Conservation (phyloP, 192 early-diverging fungal species). For the Linnemannia hyalina region DNA sequence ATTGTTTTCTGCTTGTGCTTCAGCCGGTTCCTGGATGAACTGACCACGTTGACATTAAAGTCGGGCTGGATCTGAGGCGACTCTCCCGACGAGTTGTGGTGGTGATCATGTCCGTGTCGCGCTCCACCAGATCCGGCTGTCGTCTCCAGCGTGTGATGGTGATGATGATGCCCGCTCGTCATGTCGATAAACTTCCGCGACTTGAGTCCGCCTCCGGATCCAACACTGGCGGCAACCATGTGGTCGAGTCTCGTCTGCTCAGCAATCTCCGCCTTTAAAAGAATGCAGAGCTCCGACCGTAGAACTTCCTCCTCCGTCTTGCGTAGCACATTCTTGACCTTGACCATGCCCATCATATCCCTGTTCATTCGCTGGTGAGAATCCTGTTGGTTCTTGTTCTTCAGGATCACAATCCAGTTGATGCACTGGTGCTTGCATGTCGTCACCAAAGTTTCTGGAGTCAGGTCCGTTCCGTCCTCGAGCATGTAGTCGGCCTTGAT, state of each 20-base stretch:
- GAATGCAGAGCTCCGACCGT: conserved; percentile 66
- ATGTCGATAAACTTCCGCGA: conserved; percentile 20
- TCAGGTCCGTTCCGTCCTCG: conserved; percentile 77
- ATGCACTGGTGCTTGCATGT: conserved; percentile 77
- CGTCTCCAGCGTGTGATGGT: conserved; percentile 16
- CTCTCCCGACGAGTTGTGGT: conserved; percentile 56
- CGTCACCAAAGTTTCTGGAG: conserved; percentile 72
- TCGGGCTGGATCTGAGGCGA: conserved; percentile 37
- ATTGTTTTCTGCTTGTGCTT: conserved; percentile 71
- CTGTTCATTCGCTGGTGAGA: conserved; percentile 30
- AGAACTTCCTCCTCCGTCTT: conserved; percentile 79
- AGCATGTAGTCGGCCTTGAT: conserved; percentile 88
- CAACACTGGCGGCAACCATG: conserved; percentile 58
- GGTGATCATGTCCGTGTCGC: conserved; percentile 52
- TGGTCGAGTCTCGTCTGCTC: conserved; percentile 76
- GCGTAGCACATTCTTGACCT: conserved; percentile 81
- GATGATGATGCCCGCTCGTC: conserved; percentile 17
- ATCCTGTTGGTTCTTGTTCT: conserved; percentile 60
- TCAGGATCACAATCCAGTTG: conserved; percentile 86
- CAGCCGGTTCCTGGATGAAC: conserved; percentile 61
- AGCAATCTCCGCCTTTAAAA: conserved; percentile 73
- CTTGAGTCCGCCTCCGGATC: conserved; percentile 25
- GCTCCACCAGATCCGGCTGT: conserved; percentile 37
- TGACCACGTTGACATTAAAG: conserved; percentile 65
- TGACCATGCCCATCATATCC: conserved; percentile 62